A percentile compares a stretch with the other conserved stretches of the same genome.
These are phyloP conservation scores for Arthroderma uncinatum DNA, from an alignment of 2,329 filamentous ascomycete genomes.

Conservation along the genomic window DNA sequence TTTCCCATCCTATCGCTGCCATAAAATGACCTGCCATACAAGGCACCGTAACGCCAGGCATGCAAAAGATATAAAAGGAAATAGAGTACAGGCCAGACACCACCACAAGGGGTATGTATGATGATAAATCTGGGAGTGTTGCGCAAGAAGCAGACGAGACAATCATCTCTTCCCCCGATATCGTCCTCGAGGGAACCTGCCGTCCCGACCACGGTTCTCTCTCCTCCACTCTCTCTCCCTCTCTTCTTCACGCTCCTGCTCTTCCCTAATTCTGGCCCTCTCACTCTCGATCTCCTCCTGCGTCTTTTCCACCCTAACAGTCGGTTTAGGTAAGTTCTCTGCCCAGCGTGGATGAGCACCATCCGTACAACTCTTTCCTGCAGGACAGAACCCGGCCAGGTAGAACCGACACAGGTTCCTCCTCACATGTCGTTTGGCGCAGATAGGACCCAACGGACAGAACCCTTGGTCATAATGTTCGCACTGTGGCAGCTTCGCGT, in stretches of 20 bases:
- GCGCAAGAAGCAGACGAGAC: too few relatives aligned
- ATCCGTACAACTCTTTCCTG: conserved; percentile 62
- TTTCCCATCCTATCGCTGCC: background rate
- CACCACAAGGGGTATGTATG: background rate
- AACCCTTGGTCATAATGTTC: conserved; percentile 92
- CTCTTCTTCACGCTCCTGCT: conserved; percentile 47
- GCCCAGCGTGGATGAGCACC: conserved; percentile 74
- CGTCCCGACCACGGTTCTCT: conserved; percentile 41
- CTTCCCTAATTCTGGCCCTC: conserved; percentile 44
- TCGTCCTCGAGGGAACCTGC: conserved; percentile 31
- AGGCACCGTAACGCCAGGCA: background rate
- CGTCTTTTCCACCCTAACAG: conserved; percentile 57
- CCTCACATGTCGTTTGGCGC: conserved; percentile 79
- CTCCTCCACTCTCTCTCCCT: conserved; percentile 43
- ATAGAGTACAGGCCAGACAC: background rate
- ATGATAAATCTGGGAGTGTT: background rate
- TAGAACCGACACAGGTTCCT: conserved; percentile 74
- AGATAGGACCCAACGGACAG: conserved; percentile 78
- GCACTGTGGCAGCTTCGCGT: conserved; percentile 66
- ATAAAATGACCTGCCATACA: background rate
- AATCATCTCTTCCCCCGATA: conserved; percentile 36
- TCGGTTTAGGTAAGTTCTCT: conserved; percentile 51
- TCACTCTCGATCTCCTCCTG: conserved; percentile 56
- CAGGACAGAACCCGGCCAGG: conserved; percentile 87
- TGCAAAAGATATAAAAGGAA: background rate